Conservation (phyloP, 2,329 filamentous ascomycete genomes). For the Microcera coccophila region DNA sequence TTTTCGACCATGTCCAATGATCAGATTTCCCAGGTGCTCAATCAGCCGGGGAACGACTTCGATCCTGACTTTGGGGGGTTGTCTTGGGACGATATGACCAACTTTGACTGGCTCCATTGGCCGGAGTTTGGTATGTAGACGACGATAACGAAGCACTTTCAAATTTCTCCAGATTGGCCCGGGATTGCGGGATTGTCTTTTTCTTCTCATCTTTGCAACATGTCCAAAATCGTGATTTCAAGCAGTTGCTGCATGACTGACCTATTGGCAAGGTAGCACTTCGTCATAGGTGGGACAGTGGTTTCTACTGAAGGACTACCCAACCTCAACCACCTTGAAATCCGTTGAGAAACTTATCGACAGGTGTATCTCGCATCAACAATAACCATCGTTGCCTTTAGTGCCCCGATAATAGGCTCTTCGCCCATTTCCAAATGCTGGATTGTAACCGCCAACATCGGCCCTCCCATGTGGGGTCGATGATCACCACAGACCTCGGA, state of each 20-base stretch:
- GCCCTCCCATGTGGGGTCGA: not conserved
- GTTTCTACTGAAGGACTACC: no score
- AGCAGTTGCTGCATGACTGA: conserved; percentile 42
- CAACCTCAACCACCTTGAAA: no score
- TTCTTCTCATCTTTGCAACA: no score
- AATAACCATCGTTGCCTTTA: no score
- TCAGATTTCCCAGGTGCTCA: conserved; percentile 63
- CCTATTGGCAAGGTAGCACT: conserved; percentile 36
- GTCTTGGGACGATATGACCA: conserved; percentile 56
- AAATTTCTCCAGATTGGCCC: not conserved
- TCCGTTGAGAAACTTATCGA: no score
- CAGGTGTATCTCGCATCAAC: no score
- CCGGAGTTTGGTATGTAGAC: conserved; percentile 40
- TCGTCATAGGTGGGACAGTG: no score
- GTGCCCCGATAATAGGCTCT: no score
- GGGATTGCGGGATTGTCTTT: no score
- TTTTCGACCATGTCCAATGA: conserved; percentile 68
- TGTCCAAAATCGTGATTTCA: conserved; percentile 28
- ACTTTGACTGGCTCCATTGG: conserved; percentile 56
- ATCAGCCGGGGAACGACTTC: conserved; percentile 58
- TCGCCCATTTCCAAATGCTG: conserved; percentile 15
- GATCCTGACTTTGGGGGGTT: conserved; percentile 53
- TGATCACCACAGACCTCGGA: not conserved
- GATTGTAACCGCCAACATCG: not conserved
- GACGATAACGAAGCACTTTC: not conserved